phyloP scores from a whole-genome alignment of 2,329 filamentous ascomycete genomes.

The Paraconiothyrium sp. region DNA sequence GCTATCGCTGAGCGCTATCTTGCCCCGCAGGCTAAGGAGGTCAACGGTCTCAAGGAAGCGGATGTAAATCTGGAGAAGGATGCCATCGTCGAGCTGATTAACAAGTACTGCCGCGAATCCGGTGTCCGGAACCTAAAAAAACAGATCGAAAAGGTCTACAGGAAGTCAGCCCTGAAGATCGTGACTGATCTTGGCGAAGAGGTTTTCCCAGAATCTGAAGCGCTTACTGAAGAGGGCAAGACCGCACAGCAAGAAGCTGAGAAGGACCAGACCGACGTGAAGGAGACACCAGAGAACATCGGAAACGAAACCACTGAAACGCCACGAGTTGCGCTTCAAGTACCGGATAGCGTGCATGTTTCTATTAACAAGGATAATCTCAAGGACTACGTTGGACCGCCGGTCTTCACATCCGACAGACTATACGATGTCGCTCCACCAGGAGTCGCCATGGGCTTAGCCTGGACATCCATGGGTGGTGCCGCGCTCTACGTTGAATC shows the following conservation, averaged over 20 bases:
- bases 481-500: constrained; percentile 97
- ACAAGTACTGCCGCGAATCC: constrained; percentile 97
- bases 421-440: constrained; percentile 93
- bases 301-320: constrained; percentile 68
- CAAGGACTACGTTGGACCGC: constrained; percentile 95
- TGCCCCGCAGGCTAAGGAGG: constrained; percentile 90
- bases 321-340: constrained; percentile 79
- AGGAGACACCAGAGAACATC: constrained; percentile 67
- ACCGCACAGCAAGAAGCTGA: constrained; percentile 74
- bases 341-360: constrained; percentile 88
- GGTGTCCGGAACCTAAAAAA: constrained; percentile 98
- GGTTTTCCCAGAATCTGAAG: constrained; percentile 79
- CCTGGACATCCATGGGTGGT: constrained; percentile 97
- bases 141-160: constrained; percentile 98
- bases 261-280: constrained; percentile 71
- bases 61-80: constrained; percentile 87
- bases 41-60: constrained; percentile 88
- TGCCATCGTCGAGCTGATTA: constrained; percentile 96
- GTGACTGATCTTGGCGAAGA: constrained; percentile 93
- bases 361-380: constrained; percentile 87
- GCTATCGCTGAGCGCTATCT: constrained; percentile 95
- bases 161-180: constrained; percentile 96
- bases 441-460: constrained; percentile 96
- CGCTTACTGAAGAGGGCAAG: constrained; percentile 86
- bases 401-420: constrained; percentile 93